Base-by-base conservation (phyloP, 2,329 filamentous ascomycete species). In the Pseudogymnoascus sp. region DNA sequence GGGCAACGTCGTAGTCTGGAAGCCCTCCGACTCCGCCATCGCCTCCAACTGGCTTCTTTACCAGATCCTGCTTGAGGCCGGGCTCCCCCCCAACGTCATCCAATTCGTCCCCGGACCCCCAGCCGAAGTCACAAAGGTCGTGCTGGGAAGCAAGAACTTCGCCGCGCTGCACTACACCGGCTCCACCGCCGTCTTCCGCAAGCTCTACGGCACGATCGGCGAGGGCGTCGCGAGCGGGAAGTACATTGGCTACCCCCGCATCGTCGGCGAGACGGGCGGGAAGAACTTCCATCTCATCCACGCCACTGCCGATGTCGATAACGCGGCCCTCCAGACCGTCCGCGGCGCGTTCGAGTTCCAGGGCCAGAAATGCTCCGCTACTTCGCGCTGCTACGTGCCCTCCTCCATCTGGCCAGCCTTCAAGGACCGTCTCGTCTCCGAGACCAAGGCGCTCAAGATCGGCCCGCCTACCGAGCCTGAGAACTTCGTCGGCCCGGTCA, bases 1-100 rank as follows among this genome's bases (percentile, higher is more conserved):
- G 81, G 93, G 93, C 64, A 97, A 97, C 75, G 93, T 97, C 1
- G 91, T 96, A 4, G 79, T 97, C 56, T 97, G 93, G 93, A 97
- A 97, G 81, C 93, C 93, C n/a, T 95, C 90, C 13, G 91, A 93
- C 69, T 88, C 81, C 14, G 90, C 93, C 38, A 89, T 97, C 66
- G 88, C 89, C n/a, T 92, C 90, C 67, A 96, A 93, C 80, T 96
- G 89, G 86, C 81, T 97, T 63, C 81, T 96, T 50, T 93, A 96
- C 80, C 83, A 93, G 74, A 96, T 97, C 74, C 82, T 97, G 14
- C 80, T 95, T 26, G 93, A 97, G 79, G 92, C 93, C 29, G 93
- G 93, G 42, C 84, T 97, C 61, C 93, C 93, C 40, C 85, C 86
- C 71, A 86, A 93, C 69, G 93, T 97, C 61, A 91, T 97, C 68